Evolutionary conservation across 1,284 basidiomycete species (phyloP), one percentile per base, ranked within the genome.

Genomic region (Trichosporon inkin): DNA sequence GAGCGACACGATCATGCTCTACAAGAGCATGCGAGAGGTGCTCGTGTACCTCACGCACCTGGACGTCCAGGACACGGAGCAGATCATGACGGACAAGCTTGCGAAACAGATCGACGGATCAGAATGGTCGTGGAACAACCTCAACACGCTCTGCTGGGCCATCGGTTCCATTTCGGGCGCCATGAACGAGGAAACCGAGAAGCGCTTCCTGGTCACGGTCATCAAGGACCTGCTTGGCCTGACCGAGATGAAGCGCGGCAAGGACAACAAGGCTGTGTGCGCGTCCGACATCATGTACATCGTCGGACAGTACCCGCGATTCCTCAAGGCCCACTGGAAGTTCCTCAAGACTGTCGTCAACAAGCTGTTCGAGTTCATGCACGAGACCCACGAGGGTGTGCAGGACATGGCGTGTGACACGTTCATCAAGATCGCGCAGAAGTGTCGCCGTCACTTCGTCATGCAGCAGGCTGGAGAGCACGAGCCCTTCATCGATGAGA

Each of bases 211-310:
- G 66, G 96, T 99, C 24, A 97, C 94, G 2, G 96, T 99, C 69
- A 99, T 99, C 83, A 99, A 99, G 80, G 96, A 99, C 71, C 81
- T 99, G 16, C 84, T 99, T 10, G 95, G 96, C 2, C 80, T 99
- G 32, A 94, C 91, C 74, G 96, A 99, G 81, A 94, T 97, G 81
- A 99, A 99, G 81, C 88, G 95, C 56, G 96, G 96, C 55, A 99
- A 99, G 80, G 96, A 99, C 81, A 99, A 99, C 85, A 99, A 99
- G 79, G 96, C 96, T 1, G 94, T 99, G 63, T 96, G 99, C 63
- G 96, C 96, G 2, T 98, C 95, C 40, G 93, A 99, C 76, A 99
- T 99, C 81, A 99, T 99, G 96, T 99, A 99, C 80, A 99, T 99
- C 72, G 96, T 99, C 69, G 96, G 96, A 55, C 96, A 99, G 80